Base-by-base conservation (phyloP, 495 filamentous ascomycete species). In the Lasiosphaeria ovina region DNA sequence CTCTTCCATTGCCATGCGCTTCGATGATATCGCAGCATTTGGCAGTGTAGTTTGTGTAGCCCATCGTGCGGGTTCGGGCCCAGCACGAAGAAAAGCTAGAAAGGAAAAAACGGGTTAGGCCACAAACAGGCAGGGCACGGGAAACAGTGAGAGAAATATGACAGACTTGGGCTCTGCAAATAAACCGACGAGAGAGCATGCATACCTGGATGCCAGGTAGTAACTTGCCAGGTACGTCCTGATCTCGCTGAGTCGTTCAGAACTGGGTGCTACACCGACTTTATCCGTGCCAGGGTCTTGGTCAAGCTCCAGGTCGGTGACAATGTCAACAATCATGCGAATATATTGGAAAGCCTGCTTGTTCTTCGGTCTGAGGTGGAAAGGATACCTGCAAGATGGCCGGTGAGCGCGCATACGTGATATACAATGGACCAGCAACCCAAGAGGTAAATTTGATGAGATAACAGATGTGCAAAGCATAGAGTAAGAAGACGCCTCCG, bases 261-360 rank as follows among this genome's bases (percentile, higher is more conserved):
- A 58, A 53, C 55, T 63, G 2, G 60, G 52, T 0, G 34, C 12
- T 0, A 32, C 36, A 9, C 47, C 47, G 1, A 45, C 3, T 2
- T 4, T 17, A 34, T 64, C 62, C 14, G 58, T 55, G 7, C 62
- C 61, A 24, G 61, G 65, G 51, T 77, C 74, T 35, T 73, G 62
- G 35, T 79, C 69, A 8, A 79, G 62, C 44, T 76, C 74, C 0
- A 81, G 62, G 52, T 81, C 78, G 31, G 61, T 68, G 16, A 78
- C 64, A n/a, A 81, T 73, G 45, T 81, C 78, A 33, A 75, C 69
- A 0, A 76, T 69, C 76, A 81, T 81, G 12, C 74, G 66, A n/a
- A 77, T 55, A 62, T 79, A 81, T 54, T 78, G 77, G 1, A 69
- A 64, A 0, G 69, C 59, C 52, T 77, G 77, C 54, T 64, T 77